Evolutionary conservation across 768 basidiomycete species (phyloP), one percentile per base, ranked within the genome.

Genomic region (Pleurotus tuber-regium): DNA sequence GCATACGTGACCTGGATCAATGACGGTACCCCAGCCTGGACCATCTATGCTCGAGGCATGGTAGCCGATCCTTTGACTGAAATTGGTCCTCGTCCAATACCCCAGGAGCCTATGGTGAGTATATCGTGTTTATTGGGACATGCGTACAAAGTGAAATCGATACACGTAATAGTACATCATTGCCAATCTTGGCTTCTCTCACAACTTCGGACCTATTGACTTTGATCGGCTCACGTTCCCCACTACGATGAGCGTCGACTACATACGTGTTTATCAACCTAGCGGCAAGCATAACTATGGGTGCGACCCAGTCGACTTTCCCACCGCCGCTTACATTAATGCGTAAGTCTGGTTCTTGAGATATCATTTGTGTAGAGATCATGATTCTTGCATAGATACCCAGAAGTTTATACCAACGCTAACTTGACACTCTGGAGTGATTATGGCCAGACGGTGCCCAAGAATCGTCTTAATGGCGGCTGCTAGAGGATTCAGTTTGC

Each of bases 261-360:
- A 83, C 53, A 82, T 95, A 51, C 80, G 93, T 1, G 87, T 96
- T 5, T 87, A 86, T 57, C 85, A 86, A 55, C 71, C 71, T 10
- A 62, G 69, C 41, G 67, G 76, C 54, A 60, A 68, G 4, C 63
- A 71, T 30, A 82, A 83, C 57, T 69, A 84, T 44, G 83, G 84
- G 0, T 88, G 86, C 55, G 87, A 92, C 60, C 90, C 92, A 4
- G 59, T 66, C 8, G 76, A 80, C 11, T 84, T 78, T 65, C 92
- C 94, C 0, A 97, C 94, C 0, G 64, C 72, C 9, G 67, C 76
- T 0, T 96, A 96, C 64, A 96, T 95, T 59, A 61, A 84, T 16
- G 71, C 77, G 83, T 87, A 64, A 24, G 29, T 50, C 23, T 16
- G 38, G 19, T 21, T 54, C 9, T 4, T 36, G 10, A 28, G 30